Conservation (phyloP, 768 basidiomycete species). For the Boletus rufocinnamomeus region DNA sequence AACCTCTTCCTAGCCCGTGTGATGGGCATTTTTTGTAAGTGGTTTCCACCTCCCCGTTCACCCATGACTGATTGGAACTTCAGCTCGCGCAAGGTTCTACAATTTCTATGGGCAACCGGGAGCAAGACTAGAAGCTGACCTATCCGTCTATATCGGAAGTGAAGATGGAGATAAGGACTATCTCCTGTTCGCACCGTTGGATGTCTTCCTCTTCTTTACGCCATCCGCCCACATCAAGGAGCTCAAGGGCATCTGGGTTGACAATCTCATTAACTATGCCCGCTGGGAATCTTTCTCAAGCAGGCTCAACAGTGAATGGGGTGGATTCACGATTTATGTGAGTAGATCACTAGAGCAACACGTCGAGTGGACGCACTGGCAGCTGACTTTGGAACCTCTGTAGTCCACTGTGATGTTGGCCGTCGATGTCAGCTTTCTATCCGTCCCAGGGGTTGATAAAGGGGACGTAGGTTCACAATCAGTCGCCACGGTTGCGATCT, state of each 20-base stretch:
- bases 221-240: not conserved
- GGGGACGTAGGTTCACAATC: not conserved
- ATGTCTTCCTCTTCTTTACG: not conserved
- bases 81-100: not conserved
- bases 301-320: not conserved
- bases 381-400: not conserved
- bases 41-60: too few relatives aligned
- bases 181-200: not conserved
- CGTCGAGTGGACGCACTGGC: not conserved
- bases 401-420: conserved; percentile 1
- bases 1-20: not conserved
- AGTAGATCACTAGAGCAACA: not conserved
- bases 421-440: not conserved
- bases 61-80: not conserved
- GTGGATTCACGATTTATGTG: not conserved
- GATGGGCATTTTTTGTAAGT: not conserved
- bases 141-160: not conserved
- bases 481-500: not conserved
- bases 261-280: not conserved
- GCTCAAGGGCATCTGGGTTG: not conserved
- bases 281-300: not conserved
- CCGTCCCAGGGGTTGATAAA: not conserved
- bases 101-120: not conserved
- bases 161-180: not conserved
- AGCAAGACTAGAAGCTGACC: not conserved